These are phyloP conservation scores for Eudorina sp. DNA, from an alignment of 139 green algal species.

Conservation along the genomic window DNA sequence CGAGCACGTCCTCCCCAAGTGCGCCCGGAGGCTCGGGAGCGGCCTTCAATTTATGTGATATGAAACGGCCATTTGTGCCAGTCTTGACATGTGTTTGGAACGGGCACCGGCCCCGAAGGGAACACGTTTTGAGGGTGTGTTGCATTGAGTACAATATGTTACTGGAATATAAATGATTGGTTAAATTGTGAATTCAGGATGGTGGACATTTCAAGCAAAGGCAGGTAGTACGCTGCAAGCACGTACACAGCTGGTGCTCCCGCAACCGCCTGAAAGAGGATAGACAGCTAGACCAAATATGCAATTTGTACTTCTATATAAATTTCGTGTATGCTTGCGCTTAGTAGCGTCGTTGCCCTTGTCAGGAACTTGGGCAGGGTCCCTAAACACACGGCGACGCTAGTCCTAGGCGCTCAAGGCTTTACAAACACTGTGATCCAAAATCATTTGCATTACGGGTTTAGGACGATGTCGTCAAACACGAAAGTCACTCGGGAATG, in stretches of 20 bases:
- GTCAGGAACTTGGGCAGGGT: conserved; percentile 15
- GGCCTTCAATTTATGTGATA: background rate
- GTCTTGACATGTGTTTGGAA: background rate
- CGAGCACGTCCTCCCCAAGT: conserved; percentile 69
- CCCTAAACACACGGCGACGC: background rate
- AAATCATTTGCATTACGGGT: background rate
- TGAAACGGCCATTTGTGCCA: background rate
- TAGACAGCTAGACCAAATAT: too few species aligned
- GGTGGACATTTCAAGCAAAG: too few species aligned
- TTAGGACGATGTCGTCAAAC: background rate
- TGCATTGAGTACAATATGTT: too few species aligned
- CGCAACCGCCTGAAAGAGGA: too few species aligned
- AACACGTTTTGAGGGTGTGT: background rate
- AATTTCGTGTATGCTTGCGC: background rate
- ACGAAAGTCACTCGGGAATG: conserved; percentile 52
- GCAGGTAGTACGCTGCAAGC: too few species aligned
- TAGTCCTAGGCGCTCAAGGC: background rate
- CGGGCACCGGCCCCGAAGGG: background rate
- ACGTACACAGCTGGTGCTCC: too few species aligned
- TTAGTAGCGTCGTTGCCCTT: background rate
- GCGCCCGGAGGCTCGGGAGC: background rate
- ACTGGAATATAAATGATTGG: too few species aligned
- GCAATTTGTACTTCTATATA: background rate
- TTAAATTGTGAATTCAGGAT: too few species aligned
- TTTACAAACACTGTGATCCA: background rate